Base-by-base conservation (phyloP, 2,329 filamentous ascomycete genomes). In the Cryphonectria parasitica region DNA sequence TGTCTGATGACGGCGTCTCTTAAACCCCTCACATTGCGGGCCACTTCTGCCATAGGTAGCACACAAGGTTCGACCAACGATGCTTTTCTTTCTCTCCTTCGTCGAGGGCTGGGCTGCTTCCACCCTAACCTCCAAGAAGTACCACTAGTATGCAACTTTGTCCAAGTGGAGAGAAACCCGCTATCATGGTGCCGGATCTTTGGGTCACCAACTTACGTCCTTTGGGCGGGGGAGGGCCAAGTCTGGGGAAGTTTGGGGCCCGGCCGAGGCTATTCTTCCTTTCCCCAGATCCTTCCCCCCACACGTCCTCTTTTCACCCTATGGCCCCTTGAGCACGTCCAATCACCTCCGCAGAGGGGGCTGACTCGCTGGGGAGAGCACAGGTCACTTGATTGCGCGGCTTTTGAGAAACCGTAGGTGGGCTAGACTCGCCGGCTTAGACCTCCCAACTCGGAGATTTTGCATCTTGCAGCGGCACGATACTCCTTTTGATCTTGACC, bases 211-310 rank as follows among this genome's bases (percentile, higher is more conserved):
- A 36, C 34, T 39, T 31, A 28, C 22, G 3, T 41, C 19, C 6
- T 36, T 36, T 39, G 3, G 39, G 58, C n/a, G n/a, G 34, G 31
- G 58, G 22, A 19, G 7, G 43, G 52, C 10, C n/a, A 28, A 36
- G 61, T 63, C 61, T 64, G 61, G 61, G 41, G 61, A 45, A 43
- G 25, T 39, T 39, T 64, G 39, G 61, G 41, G 22, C 34, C 15
- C 1, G n/a, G 61, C 39, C 61, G 61, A 64, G 61, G 61, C 39
- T 43, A 41, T 39, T 15, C 54, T 11, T 62, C 31, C 6, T 61
- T n/a, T 17, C 60, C 61, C 41, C 36, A 64, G 34, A 43, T 43
- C 34, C 39, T 15, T 25, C 60, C 8, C 28, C 60, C 22, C 39
- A 19, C 34, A 39, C 17, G 1, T 41, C 41, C 2, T 61, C 15